Evolutionary conservation across 768 basidiomycete genomes (phyloP), one percentile per base, ranked within the genome.

Genomic region (Lentinus brumalis): DNA sequence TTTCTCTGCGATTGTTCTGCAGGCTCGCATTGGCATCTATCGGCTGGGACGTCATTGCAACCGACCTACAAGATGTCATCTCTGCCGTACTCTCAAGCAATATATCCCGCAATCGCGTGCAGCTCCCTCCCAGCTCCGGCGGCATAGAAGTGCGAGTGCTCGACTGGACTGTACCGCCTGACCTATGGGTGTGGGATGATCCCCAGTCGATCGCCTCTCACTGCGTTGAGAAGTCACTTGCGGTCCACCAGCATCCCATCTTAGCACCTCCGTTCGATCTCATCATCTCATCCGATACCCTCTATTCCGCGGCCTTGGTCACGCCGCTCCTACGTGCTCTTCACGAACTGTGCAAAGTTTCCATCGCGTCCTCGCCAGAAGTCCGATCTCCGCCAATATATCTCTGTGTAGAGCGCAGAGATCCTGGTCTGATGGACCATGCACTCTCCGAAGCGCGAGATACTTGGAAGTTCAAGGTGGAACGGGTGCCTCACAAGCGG

Each of bases 231-330:
- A 59, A 54, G 30, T 14, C 55, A 29, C 35, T 56, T 21, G 46
- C 50, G 12, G 62, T 57, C 16, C 53, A 56, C 21, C 57, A 56
- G 14, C 35, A 32, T 39, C 15, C 56, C 35, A 50, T 64, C 45
- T 76, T 85, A 14, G 65, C 66, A 16, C 83, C 86, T 8, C 86
- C 86, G 1, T 90, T 88, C 76, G 87, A 92, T 73, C 78, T 94
- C 66, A 86, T 97, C 64, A 72, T 90, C 54, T 85, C 92, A 11
- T 87, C 94, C 54, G 94, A 96, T 73, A 96, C 94, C 0, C 75
- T 95, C 41, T 96, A 94, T 72, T 71, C 78, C 30, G 67, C 78
- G 2, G 75, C 81, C 4, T 86, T 95, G 49, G 73, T 87, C 38
- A 69, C 78, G 15, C 93, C 91, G 0, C 84, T 96, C 52, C 81